Evolutionary conservation across 768 basidiomycete genomes (phyloP), one percentile per base, ranked within the genome.

Genomic region (Clathrus columnatus): DNA sequence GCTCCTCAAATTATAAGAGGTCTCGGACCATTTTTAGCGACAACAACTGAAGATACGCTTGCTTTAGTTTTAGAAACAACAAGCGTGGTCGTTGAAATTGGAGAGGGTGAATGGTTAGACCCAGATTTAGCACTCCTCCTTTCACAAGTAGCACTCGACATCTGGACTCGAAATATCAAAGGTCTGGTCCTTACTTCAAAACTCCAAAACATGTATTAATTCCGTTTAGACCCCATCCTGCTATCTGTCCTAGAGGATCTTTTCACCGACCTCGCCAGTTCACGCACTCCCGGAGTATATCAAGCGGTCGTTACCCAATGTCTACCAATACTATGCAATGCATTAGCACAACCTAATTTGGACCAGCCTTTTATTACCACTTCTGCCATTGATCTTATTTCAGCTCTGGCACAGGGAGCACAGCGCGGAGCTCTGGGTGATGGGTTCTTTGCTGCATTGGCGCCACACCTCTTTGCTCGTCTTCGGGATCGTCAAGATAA

Each of bases 31-130:
- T 87, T 97, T 71, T 67, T 97, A 23, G 69, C 82, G 4, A 70
- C 83, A 27, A 83, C 92, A 0, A 83, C 87, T 1, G 91, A 94
- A 57, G 93, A 97, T 60, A 91, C 91, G 0, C 76, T 98, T 11
- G 84, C 88, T 14, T 79, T 98, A 5, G 83, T 96, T 29, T 73
- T 97, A 16, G 92, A 95, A 63, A 84, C 93, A 0, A 72, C 97
- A 48, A 81, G 87, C 7, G 85, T 87, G 10, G 80, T 91, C 2
- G 72, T 95, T 2, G 80, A 84, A 45, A 80, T 92, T 6, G 82
- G 85, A 43, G 76, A 82, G 42, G 80, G 82, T 53, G 76, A 74
- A 45, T 92, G 90, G 90, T 67, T 91, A 26, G 82, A 84, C 10
- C 61, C 68, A 0, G 83, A 86, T 4, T 73, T 89, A 48, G 83